Evolutionary conservation across 2,329 filamentous ascomycete species (phyloP), one percentile per base, ranked within the genome.

Genomic region (Colletotrichum tropicale): DNA sequence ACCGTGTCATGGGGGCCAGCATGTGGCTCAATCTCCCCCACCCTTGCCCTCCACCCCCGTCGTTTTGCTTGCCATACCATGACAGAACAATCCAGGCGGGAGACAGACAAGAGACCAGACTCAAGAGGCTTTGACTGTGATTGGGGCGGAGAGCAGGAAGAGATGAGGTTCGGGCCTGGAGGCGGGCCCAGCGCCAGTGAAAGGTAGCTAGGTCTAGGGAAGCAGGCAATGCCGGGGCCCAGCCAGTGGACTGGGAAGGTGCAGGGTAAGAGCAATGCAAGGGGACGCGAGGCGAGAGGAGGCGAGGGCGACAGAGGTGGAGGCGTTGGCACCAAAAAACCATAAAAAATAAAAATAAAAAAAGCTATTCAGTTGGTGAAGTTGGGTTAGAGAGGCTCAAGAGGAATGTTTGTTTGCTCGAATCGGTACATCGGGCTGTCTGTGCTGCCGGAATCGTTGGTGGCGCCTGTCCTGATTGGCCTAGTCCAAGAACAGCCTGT

Each of bases 371-470:
- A 13, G 43, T 52, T 52, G 43, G 43, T 52, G 43, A 52, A 52
- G 43, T 52, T 52, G 43, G 43, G 43, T 21, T 12, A 52, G n/a
- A 52, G 43, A 65, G 28, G n/a, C 43, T 52, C 43, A 52, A 21
- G 43, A 48, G 43, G 43, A 52, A 52, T 76, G 74, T 70, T 61
- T 75, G 74, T 75, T 75, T 75, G 70, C 73, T 67, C 26, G 28
- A 61, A 61, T 32, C 28, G 18, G 56, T 28, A 60, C 26, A 60
- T 60, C 16, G 26, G 21, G 28, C 26, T 38, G 30, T 30, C 38
- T 38, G 26, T 43, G 75, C 71, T 78, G 61, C 77, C 77, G 75
- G 75, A 77, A 74, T 62, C 66, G 75, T 74, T 73, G 72, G 76
- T 75, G 68, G 67, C 58, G 71, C 48, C 55, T 28, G 30, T 38